A percentile compares a stretch with the other conserved stretches of the same genome.
Evolutionary conservation across 768 basidiomycete species (phyloP).

Genomic region (Nidularia sp.): DNA sequence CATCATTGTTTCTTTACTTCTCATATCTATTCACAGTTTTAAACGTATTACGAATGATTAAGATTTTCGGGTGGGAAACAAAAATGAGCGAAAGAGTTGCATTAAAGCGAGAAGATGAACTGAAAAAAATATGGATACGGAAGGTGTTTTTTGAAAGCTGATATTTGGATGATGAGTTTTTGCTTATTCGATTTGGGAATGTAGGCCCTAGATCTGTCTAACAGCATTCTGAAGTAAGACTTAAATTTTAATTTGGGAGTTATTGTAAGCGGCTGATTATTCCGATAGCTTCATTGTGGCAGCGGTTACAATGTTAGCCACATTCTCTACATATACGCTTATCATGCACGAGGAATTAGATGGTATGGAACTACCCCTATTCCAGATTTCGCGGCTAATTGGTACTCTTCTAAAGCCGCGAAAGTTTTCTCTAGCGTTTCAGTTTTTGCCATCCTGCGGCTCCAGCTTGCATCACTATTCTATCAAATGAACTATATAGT

Average conservation of each 20-base stretch:
- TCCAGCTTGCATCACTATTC: constrained; percentile 36
- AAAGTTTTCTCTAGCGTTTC: constrained; percentile 44
- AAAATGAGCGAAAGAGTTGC: constrained; percentile 49
- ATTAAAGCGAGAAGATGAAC: constrained; percentile 61
- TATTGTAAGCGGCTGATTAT: neutral
- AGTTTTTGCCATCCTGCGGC: constrained; percentile 58
- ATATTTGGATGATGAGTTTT: constrained; percentile 14
- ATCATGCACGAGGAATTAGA: constrained; percentile 16
- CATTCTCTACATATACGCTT: constrained; percentile 54
- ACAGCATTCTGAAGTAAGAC: neutral
- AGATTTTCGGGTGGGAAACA: constrained; percentile 69
- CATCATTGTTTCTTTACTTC: constrained; percentile 4
- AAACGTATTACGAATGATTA: constrained; percentile 66
- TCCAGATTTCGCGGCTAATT: neutral
- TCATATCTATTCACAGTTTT: constrained; percentile 30
- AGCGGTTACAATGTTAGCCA: constrained; percentile 58
- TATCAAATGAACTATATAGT: constrained; percentile 2
- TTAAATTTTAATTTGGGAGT: neutral
- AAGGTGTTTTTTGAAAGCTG: constrained; percentile 7
- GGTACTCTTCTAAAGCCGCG: constrained; percentile 24
- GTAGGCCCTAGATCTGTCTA: neutral
- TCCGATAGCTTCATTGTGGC: constrained; percentile 51
- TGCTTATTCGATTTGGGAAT: constrained; percentile 28
- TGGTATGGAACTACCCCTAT: constrained; percentile 8
- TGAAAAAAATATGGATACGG: constrained; percentile 51